Evolutionary conservation across 2,329 filamentous ascomycete genomes (phyloP), one percentile per base, ranked within the genome.

Genomic region (Arachnopeziza araneosa): DNA sequence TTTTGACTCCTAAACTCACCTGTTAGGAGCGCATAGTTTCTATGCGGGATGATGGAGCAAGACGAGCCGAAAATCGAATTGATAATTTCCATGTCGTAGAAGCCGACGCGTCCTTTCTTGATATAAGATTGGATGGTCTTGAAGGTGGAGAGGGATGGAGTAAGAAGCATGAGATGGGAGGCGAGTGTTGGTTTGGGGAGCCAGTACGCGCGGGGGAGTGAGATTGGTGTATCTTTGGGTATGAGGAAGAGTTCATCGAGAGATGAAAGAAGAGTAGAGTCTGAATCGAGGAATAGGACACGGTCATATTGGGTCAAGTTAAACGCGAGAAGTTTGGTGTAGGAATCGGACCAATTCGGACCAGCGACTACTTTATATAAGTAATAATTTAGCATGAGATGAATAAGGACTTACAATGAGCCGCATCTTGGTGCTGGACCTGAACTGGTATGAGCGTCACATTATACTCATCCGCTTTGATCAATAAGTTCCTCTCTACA

Each of bases 321-420:
- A 69, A 89, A 90, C 1, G 86, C 84, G 22, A 88, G 78, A 36
- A 89, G 79, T 70, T 91, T 90, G 23, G 85, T 87, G 66, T 84
- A 85, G 1, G 82, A 85, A 9, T 67, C 63, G 53, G 61, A 55
- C 67, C 68, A 69, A 36, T 66, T 63, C 6, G 55, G 63, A 57
- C 57, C 61, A 9, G 32, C 50, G 24, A 24, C 36, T 44, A 19
- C 12, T 14, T 44, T 12, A 3, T 44, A 12, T 44, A 3, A 44
- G 36, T 44, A 44, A 44, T 2, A 23, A 26, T 23, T 24, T 50
- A 24, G 19, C 3, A 5, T 4, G n/a, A 21, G 32, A 36, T n/a
- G 19, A 44, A 24, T 6, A 12, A 22, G 21, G 50, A 66, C 71
- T 65, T 70, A 78, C 77, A 56, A 57, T 78, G 76, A 23, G 60